phyloP scores from a whole-genome alignment of 2,329 filamentous ascomycete species.

The Chaetomiaceae sp. region DNA sequence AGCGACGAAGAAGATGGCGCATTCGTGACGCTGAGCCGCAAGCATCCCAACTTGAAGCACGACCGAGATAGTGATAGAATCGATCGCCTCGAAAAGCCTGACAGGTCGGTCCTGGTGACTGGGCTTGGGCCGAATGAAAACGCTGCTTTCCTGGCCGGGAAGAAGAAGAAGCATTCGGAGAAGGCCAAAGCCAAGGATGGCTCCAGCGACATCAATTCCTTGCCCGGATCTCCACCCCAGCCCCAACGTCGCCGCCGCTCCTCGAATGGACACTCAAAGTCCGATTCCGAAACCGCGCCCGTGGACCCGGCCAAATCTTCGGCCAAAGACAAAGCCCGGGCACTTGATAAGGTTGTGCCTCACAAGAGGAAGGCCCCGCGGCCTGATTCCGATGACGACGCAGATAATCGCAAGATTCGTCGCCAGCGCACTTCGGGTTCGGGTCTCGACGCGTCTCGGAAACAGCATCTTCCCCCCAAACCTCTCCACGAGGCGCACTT shows the following conservation, averaged over 20 bases:
- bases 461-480: slow-evolving; percentile 27
- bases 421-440: slow-evolving; percentile 46
- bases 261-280: slow-evolving; percentile 35
- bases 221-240: slow-evolving; percentile 46
- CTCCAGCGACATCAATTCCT: slow-evolving; percentile 54
- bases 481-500: slow-evolving; percentile 30
- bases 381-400: slow-evolving; percentile 53
- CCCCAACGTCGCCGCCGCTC: slow-evolving; percentile 37
- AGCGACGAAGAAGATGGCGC: slow-evolving; percentile 49
- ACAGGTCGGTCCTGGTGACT: slow-evolving; percentile 20
- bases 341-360: slow-evolving; percentile 41
- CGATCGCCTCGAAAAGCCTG: slow-evolving; percentile 26
- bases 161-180: slow-evolving; percentile 47
- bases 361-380: slow-evolving; percentile 50
- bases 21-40: slow-evolving; percentile 31
- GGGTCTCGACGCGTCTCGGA: slow-evolving; percentile 27
- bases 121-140: slow-evolving; percentile 31
- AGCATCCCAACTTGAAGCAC: slow-evolving; percentile 30
- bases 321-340: slow-evolving; percentile 42
- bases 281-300: slow-evolving; percentile 49
- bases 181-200: slow-evolving; percentile 43
- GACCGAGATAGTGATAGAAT: slow-evolving; percentile 26
- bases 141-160: slow-evolving; percentile 33
- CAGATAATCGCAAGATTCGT: slow-evolving; percentile 47
- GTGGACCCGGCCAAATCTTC: slow-evolving; percentile 40